Base-by-base conservation (phyloP, 1,284 basidiomycete species). In the Trametes polyzona region DNA sequence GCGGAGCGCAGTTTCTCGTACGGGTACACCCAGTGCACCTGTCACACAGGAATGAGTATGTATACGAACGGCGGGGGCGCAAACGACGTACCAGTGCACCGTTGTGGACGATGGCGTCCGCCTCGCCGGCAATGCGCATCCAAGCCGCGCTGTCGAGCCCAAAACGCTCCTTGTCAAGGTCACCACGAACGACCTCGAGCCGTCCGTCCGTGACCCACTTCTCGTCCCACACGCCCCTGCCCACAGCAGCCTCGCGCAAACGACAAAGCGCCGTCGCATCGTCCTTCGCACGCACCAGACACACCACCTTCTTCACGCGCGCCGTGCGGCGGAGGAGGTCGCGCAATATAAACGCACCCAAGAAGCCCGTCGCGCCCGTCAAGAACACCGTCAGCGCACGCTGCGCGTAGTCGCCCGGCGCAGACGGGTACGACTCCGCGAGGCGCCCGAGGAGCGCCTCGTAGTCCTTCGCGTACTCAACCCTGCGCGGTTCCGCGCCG, bases 21-120 rank as follows among this genome's bases (percentile, higher is more conserved):
- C 0, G 96, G 95, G 74, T 98, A 99, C 2, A 99, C 94, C 97
- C 97, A 99, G 71, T 99, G 97, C 14, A 99, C 92, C 92, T 93
- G 61, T 43, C 14, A 46, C n/a, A 27, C 39, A 29, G 26, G 16
- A 19, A 5, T 14, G 19, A 26, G 14, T n/a, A n/a, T n/a, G 17
- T 14, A 26, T 9, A 16, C 17, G 17, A 47, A 19, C 19, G 19
- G 9, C 27, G 26, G 3, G 1, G 42, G 14, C 11, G 44, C 16
- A 41, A 26, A 29, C 6, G 48, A 77, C 89, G 63, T 65, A 95
- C 97, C 71, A 99, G 76, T 21, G 97, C 97, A 42, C 97, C 97
- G 68, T 99, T 99, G 73, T 99, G 97, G 53, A 99, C 71, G 27
- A 99, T 81, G 1, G 87, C 87, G 70, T 98, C 95, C 0, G 89